Conservation (phyloP, 1,284 basidiomycete genomes). For the Ustilago hordei region DNA sequence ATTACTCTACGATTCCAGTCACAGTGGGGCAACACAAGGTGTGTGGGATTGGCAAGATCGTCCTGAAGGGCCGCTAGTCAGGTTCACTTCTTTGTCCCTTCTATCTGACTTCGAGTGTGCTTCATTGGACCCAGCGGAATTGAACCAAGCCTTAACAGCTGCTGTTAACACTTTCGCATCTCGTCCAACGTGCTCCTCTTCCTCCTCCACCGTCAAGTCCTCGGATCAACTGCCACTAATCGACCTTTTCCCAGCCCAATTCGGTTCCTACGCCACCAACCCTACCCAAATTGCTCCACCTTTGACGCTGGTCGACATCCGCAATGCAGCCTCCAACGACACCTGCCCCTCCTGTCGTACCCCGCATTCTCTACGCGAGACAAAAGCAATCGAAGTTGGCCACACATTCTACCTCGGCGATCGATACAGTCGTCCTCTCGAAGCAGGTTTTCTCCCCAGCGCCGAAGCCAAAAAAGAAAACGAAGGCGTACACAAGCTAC, state of each 20-base stretch:
- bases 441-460: conserved; percentile 43
- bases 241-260: conserved; percentile 51
- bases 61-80: conserved; percentile 57
- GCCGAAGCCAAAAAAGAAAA: neutral
- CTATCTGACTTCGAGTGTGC: conserved; percentile 52
- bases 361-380: conserved; percentile 38
- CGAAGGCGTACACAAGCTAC: conserved; percentile 9
- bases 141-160: conserved; percentile 46
- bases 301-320: conserved; percentile 38
- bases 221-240: conserved; percentile 17
- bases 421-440: conserved; percentile 65
- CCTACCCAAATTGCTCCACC: conserved; percentile 17
- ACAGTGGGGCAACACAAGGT: neutral
- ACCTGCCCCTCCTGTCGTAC: conserved; percentile 54
- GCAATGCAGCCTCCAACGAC: conserved; percentile 52
- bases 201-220: neutral
- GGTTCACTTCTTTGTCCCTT: conserved; percentile 44
- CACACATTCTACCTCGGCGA: conserved; percentile 70
- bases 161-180: conserved; percentile 35
- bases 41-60: conserved; percentile 63
- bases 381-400: conserved; percentile 68
- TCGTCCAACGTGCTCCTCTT: conserved; percentile 4
- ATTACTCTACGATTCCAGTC: conserved; percentile 33
- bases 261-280: conserved; percentile 15
- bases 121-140: conserved; percentile 46